Evolutionary conservation across 306 rosid species (phyloP), one percentile per base, ranked within the genome.

Genomic region (Dryas alaskensis): DNA sequence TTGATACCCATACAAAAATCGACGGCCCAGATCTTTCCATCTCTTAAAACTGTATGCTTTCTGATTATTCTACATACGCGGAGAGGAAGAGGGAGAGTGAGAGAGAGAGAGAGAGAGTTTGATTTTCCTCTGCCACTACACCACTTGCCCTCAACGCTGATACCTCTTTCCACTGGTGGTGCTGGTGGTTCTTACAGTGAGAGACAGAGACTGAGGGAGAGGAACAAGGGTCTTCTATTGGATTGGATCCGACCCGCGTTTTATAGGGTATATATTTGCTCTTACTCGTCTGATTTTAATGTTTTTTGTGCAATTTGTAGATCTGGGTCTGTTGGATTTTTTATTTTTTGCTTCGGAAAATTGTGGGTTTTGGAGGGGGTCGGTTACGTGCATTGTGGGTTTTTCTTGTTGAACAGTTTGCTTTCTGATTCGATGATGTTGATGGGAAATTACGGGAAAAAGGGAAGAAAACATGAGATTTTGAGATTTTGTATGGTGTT

Each of bases 241-340:
- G 76, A n/a, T 75, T 76, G 75, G 76, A 73, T 83, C 83, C 47
- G 60, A 83, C 76, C 75, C 51, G 67, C 81, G 76, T 76, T 72
- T 55, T 67, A 8, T 55, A 8, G 86, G 86, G 72, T 44, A 46
- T 69, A 67, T 13, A 9, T 19, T 27, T 37, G 5, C 10, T 78
- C 6, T 52, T 16, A 9, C 17, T 70, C 37, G 8, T 52, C 22
- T 37, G 4, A 4, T 85, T 80, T 73, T 1, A 7, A 9, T 44
- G 7, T 16, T 3, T 16, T 43, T 84, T 53, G 14, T 66, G 7
- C 4, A 0, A 10, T 66, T 76, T 54, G 37, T 65, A 81, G 95
- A 89, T 91, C 87, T 85, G 78, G 72, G 55, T 50, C 27, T 55
- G 25, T 13, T 46, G 7, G 64, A 31, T 55, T 51, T 57, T 71